Conservation (phyloP, 1,284 basidiomycete genomes). For the Limonomyces culmigenus region DNA sequence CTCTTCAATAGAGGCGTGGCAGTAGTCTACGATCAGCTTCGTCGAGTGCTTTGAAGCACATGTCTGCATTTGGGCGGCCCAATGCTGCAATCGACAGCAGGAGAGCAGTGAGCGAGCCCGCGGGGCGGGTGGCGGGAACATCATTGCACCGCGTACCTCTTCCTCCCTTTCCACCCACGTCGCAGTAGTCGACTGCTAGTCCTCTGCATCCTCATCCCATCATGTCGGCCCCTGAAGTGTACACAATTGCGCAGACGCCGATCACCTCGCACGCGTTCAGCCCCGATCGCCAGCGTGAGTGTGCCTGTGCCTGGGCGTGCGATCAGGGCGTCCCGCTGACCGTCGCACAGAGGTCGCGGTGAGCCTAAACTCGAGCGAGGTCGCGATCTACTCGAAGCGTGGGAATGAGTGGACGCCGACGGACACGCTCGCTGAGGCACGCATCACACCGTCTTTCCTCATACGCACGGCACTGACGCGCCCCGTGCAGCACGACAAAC, state of each 20-base stretch:
- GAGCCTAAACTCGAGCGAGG: slow-evolving; percentile 82
- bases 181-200: slow-evolving; percentile 68
- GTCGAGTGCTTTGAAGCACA: no score
- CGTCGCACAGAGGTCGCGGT: slow-evolving; percentile 68
- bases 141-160: no score
- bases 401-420: slow-evolving; percentile 61
- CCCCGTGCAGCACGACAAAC: slow-evolving; percentile 78
- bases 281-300: slow-evolving; percentile 72
- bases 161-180: no score
- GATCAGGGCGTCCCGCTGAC: slow-evolving; percentile 3
- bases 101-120: no score
- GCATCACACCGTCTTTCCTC: slow-evolving; percentile 8
- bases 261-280: slow-evolving; percentile 90
- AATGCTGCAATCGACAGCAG: no score
- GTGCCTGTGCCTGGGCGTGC: slow-evolving; percentile 1
- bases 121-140: no score
- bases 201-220: slow-evolving; percentile 31
- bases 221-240: slow-evolving; percentile 68
- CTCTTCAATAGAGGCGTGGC: no score
- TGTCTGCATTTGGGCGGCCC: no score
- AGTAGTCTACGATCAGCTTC: no score
- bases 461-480: slow-evolving; percentile 1
- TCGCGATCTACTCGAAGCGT: slow-evolving; percentile 62
- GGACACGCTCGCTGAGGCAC: slow-evolving; percentile 77
- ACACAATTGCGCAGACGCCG: slow-evolving; percentile 66